Base-by-base conservation (phyloP, 768 basidiomycete genomes). In the Sistotremastrum niveocremeum region DNA sequence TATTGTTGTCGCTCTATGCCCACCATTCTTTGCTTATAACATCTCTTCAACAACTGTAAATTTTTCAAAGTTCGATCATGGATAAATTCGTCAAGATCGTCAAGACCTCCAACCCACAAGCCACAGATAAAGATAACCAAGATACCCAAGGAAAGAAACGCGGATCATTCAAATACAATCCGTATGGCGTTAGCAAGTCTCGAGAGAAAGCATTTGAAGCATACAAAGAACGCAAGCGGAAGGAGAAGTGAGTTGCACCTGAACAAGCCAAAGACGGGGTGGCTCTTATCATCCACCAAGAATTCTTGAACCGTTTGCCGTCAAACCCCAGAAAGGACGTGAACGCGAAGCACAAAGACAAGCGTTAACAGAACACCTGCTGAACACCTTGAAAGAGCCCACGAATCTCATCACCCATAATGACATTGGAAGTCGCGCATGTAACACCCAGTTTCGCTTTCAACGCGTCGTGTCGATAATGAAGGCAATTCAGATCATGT, bases 391-490 rank as follows among this genome's bases (percentile, higher is more conserved):
- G 39, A 58, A 68, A 10, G 71, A 82, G 49, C 64, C 70, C 44
- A 71, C 73, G 7, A 89, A 89, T 57, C 87, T 87, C 1, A 84
- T 89, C 43, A 86, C 84, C 1, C 79, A 84, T 53, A 79, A 79
- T 1, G 73, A 81, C 56, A 72, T 76, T 49, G 65, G 63, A 44
- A 65, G 77, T 37, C 74, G 79, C 48, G 68, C 79, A 57, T 80
- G 84, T 79, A 41, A 20, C 20, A 20, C 20, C 20, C 20, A 42
- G 69, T 47, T 35, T 31, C 34, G 37, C 30, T 45, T 40, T 36
- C 8, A 44, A 44, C 42, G 29, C 44, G 40, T 41, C n/a, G 46
- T 30, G 41, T 41, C 46, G 42, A 31, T 43, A 37, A 39, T 9
- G 40, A 11, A 35, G 46, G 4, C 35, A 41, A 32, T 11, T 9